Evolutionary conservation across 2,329 filamentous ascomycete genomes (phyloP).

Genomic region (Aureobasidium uvarum): DNA sequence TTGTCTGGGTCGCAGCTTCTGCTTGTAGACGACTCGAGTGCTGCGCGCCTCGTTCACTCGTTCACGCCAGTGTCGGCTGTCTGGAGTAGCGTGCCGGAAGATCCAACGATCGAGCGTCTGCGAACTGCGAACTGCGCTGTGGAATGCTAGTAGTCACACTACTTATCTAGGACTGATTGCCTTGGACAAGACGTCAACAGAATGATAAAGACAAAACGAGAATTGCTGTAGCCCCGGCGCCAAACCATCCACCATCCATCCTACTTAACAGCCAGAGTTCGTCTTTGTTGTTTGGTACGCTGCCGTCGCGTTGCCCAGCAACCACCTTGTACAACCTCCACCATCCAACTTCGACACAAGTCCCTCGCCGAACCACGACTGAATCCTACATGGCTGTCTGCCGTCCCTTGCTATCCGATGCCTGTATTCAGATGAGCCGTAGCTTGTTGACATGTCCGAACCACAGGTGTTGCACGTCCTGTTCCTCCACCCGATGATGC

Average conservation of each 20-base stretch:
- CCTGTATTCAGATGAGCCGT: not conserved
- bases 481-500: not conserved
- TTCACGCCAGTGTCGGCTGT: constrained; percentile 18
- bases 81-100: constrained; percentile 14
- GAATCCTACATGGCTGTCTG: constrained; percentile 11
- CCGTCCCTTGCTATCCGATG: constrained; percentile 14
- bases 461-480: not conserved
- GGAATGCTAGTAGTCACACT: not conserved
- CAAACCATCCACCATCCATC: not conserved
- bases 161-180: not conserved
- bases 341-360: not conserved
- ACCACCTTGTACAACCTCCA: constrained; percentile 6
- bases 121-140: not conserved
- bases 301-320: constrained; percentile 16
- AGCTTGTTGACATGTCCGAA: not conserved
- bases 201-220: not conserved
- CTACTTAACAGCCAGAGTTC: constrained; percentile 4
- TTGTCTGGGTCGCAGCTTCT: not conserved
- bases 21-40: not conserved
- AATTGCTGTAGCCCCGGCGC: constrained; percentile 5
- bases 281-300: constrained; percentile 18
- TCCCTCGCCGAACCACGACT: constrained; percentile 13
- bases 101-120: not conserved
- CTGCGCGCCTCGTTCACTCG: constrained; percentile 3
- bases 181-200: not conserved